These are phyloP conservation scores for Wickerhamomyces sp. DNA, from an alignment of 1,139 yeast genomes.

Conservation along the genomic window DNA sequence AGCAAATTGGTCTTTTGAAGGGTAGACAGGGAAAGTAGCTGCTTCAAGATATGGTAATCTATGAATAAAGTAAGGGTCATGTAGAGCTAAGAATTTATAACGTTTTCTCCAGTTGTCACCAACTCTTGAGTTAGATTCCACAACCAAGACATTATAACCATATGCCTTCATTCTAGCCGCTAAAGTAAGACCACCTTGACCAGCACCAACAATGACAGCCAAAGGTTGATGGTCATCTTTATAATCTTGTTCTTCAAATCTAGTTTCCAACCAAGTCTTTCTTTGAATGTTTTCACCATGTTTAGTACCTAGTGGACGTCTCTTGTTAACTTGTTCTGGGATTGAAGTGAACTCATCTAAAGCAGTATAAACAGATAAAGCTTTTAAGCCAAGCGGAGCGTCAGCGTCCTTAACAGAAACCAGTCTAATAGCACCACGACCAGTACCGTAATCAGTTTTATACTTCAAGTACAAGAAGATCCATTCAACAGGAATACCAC, in stretches of 20 bases:
- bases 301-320: conserved; percentile 33
- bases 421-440: conserved; percentile 32
- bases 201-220: conserved; percentile 41
- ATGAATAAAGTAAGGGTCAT: conserved; percentile 41
- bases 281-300: conserved; percentile 35
- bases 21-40: conserved; percentile 37
- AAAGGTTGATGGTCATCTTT: conserved; percentile 31
- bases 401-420: conserved; percentile 27
- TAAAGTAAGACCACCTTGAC: conserved; percentile 39
- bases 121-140: conserved; percentile 33
- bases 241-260: conserved; percentile 27
- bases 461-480: conserved; percentile 30
- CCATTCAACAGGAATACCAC: conserved; percentile 31
- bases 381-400: conserved; percentile 28
- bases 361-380: conserved; percentile 31
- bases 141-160: conserved; percentile 36
- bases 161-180: conserved; percentile 39
- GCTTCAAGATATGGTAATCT: conserved; percentile 37
- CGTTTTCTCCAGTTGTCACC: conserved; percentile 46
- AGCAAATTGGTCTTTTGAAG: conserved; percentile 41
- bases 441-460: conserved; percentile 30
- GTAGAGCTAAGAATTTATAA: conserved; percentile 40
- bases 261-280: conserved; percentile 30
- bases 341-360: conserved; percentile 32
- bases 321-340: conserved; percentile 31